phyloP scores from a whole-genome alignment of 2,329 filamentous ascomycete genomes.

The Diaporthe citriasiana region DNA sequence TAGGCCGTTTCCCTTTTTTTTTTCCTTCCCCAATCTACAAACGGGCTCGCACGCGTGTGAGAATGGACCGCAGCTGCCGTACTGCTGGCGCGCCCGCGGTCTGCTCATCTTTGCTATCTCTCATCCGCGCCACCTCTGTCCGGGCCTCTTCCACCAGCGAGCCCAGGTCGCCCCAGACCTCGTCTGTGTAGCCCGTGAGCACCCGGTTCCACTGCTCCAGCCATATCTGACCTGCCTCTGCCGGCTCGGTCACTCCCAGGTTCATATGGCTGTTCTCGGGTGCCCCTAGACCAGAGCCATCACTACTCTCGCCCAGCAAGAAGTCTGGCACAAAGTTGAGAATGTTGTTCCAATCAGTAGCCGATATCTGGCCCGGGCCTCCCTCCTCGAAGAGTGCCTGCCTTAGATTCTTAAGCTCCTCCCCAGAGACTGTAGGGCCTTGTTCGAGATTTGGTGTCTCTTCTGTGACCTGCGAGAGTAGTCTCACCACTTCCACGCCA shows the following conservation, averaged over 20 bases:
- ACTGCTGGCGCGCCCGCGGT: constrained; percentile 53
- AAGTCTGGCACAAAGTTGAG: constrained; percentile 67
- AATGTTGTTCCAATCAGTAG: constrained; percentile 58
- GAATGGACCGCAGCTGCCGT: constrained; percentile 56
- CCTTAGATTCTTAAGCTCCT: constrained; percentile 53
- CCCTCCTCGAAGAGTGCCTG: constrained; percentile 55
- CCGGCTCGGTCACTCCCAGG: constrained; percentile 56
- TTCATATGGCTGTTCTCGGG: constrained; percentile 48
- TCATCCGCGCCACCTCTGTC: constrained; percentile 65
- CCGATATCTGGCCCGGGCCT: constrained; percentile 37
- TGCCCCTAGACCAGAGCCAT: constrained; percentile 39
- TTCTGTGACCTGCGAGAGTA: constrained; percentile 51
- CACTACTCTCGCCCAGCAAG: constrained; percentile 47
- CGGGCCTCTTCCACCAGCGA: constrained; percentile 69
- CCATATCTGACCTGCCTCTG: constrained; percentile 61
- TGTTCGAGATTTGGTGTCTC: constrained; percentile 43
- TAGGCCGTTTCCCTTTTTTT: constrained; percentile 10
- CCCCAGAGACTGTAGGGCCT: constrained; percentile 47
- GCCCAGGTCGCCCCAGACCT: constrained; percentile 77
- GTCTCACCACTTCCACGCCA: constrained; percentile 55
- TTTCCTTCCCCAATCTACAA: constrained; percentile 33
- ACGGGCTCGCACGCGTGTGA: constrained; percentile 55
- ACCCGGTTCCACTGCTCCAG: constrained; percentile 69
- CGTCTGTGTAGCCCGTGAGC: constrained; percentile 70
- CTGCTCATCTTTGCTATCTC: constrained; percentile 46